phyloP scores from a whole-genome alignment of 768 basidiomycete species.

The Omphalotus guepiniiformis region DNA sequence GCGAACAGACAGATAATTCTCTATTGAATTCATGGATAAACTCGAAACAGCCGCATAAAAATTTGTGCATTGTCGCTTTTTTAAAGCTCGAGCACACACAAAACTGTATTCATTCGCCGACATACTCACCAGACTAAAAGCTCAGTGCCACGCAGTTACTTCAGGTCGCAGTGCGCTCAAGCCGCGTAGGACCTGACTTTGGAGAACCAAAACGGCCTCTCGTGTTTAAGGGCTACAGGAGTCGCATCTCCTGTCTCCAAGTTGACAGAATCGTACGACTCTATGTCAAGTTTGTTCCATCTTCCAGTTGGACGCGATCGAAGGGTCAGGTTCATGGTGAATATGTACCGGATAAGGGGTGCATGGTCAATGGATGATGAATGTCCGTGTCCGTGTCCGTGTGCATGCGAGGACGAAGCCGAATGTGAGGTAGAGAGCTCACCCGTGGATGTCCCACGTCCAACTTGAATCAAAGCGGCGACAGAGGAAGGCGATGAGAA shows the following conservation, averaged over 20 bases:
- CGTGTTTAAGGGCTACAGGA: conserved; percentile 72
- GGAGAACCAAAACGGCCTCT: conserved; percentile 92
- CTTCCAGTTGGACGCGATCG: conserved; percentile 77
- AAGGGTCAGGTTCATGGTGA: conserved; percentile 68
- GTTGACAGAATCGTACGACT: conserved; percentile 70
- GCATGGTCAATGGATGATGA: conserved; percentile 5
- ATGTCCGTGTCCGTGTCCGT: conserved; percentile 2
- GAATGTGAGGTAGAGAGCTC: conserved; percentile 3
- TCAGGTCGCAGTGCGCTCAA: too few species aligned
- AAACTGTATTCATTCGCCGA: too few species aligned
- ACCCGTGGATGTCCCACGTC: not conserved
- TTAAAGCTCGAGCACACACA: too few species aligned
- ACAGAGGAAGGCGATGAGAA: not conserved
- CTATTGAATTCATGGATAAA: too few species aligned
- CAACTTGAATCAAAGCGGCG: not conserved
- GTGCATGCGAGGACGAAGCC: not conserved
- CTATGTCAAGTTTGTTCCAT: conserved; percentile 79
- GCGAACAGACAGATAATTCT: too few species aligned
- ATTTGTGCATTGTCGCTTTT: too few species aligned
- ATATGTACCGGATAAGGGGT: conserved; percentile 49
- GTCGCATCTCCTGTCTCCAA: conserved; percentile 69
- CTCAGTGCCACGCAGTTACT: too few species aligned
- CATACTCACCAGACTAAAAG: too few species aligned
- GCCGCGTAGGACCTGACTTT: conserved; percentile 72
- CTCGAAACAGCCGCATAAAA: too few species aligned